A percentile compares a stretch with the other conserved stretches of the same genome.
Conservation (phyloP, 257 asterid genomes). For the Lavandula angustifolia region DNA sequence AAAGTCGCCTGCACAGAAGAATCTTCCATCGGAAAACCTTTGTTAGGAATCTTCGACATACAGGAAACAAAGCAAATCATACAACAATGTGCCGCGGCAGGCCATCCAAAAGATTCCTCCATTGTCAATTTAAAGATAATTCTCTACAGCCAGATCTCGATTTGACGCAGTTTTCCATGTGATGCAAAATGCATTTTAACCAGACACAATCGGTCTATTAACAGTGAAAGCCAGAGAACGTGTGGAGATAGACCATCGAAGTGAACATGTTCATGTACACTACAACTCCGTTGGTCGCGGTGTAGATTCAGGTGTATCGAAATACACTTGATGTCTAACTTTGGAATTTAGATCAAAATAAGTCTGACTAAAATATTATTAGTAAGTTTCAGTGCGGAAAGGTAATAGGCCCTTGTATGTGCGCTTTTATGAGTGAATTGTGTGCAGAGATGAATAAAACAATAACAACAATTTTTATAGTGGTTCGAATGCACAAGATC, state of each 20-base stretch:
- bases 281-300: no score
- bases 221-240: slow-evolving; percentile 21
- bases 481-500: no score
- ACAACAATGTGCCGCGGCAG: slow-evolving; percentile 16
- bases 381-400: no score
- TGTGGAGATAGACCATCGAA: slow-evolving; percentile 27
- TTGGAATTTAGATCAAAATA: no score
- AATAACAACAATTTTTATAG: no score
- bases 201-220: slow-evolving; percentile 23
- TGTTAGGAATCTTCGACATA: slow-evolving; percentile 5
- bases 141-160: slow-evolving; percentile 34
- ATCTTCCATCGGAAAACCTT: slow-evolving; percentile 16
- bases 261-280: slow-evolving; percentile 27
- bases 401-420: no score
- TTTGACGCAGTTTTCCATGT: slow-evolving; percentile 29
- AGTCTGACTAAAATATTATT: no score
- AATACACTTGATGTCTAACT: no score
- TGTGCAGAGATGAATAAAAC: no score
- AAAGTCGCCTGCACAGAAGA: slow-evolving; percentile 7
- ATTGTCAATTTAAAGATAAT: not conserved
- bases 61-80: slow-evolving; percentile 24
- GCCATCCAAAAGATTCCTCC: slow-evolving; percentile 14
- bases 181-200: slow-evolving; percentile 21
- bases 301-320: no score
- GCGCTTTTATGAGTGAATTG: no score